Base-by-base conservation (phyloP, 2,329 filamentous ascomycete species). In the Fusarium siculi region DNA sequence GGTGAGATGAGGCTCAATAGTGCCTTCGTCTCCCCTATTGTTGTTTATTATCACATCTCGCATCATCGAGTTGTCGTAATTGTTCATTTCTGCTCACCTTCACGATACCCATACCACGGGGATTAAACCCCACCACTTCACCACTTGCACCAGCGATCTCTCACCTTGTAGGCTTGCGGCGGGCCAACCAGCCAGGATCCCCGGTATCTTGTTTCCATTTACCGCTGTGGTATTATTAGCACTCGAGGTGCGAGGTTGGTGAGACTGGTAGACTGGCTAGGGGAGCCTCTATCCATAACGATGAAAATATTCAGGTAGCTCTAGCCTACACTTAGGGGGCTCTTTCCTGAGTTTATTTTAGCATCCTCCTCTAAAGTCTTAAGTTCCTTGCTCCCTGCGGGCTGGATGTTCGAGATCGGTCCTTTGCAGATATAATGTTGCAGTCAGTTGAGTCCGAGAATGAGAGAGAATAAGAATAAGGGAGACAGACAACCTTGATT, bases 131-230 rank as follows among this genome's bases (percentile, higher is more conserved):
- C 74, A 75, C 75, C 63, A 62, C 47, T 53, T 68, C 72, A 67
- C 63, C 59, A 66, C 60, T 66, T 47, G 50, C 53, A 69, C 57
- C 60, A 69, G 56, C 72, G 59, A 76, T 74, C 74, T 74, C 71
- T 63, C 55, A 60, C 69, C 36, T 63, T 63, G 75, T 74, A 71
- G 70, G 68, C 43, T 60, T 63, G 75, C 71, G 73, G 75, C 74
- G 74, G 76, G 73, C 64, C 75, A 77, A 75, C 68, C 61, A 55
- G 46, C 73, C 52, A 76, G 75, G 75, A 68, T 61, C 74, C 72
- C 73, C 52, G 63, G 65, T 44, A 53, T 40, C 34, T 47, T 55
- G 25, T 49, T 63, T 44, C 60, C 60, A 66, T 70, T 55, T 66
- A 28, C 59, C 37, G 67, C 36, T 49, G 37, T 54, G 37, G 32